phyloP scores from a whole-genome alignment of 331 rosid genomes.

The Malus hybrid region DNA sequence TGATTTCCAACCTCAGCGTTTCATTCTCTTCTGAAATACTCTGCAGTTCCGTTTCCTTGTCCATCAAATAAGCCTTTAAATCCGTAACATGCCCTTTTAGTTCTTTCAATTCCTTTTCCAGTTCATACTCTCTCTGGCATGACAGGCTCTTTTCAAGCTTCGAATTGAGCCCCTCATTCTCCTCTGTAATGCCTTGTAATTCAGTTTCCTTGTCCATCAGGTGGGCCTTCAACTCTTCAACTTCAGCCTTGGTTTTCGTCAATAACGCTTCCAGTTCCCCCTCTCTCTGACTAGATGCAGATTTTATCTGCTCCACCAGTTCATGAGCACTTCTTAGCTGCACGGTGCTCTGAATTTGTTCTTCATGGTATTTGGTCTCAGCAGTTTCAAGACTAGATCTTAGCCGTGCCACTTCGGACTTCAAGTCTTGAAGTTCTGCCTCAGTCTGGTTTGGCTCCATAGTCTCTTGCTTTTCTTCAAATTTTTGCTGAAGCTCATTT shows the following conservation, averaged over 20 bases:
- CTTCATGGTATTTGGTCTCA: constrained; percentile 67
- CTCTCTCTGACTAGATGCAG: constrained; percentile 36
- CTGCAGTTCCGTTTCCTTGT: constrained; percentile 81
- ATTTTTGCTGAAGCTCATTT: constrained; percentile 9
- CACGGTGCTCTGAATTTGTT: constrained; percentile 55
- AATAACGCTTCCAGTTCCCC: constrained; percentile 47
- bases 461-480: constrained; percentile 16
- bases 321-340: constrained; percentile 57
- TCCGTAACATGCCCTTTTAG: constrained; percentile 42
- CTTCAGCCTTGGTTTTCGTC: constrained; percentile 34
- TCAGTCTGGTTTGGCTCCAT: constrained; percentile 24
- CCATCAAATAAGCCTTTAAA: constrained; percentile 64
- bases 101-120: constrained; percentile 44
- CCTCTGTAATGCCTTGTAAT: constrained; percentile 77
- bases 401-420: constrained; percentile 45
- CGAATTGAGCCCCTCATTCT: constrained; percentile 61
- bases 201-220: constrained; percentile 96
- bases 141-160: constrained; percentile 43
- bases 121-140: constrained; percentile 39
- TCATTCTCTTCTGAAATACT: constrained; percentile 74
- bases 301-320: constrained; percentile 60
- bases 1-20: constrained; percentile 50
- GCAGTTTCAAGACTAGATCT: constrained; percentile 53
- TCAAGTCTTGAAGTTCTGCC: constrained; percentile 40
- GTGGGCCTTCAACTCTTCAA: constrained; percentile 77